Evolutionary conservation across 164 flowering plant genomes (phyloP).

Genomic region (Litsea cubeba): DNA sequence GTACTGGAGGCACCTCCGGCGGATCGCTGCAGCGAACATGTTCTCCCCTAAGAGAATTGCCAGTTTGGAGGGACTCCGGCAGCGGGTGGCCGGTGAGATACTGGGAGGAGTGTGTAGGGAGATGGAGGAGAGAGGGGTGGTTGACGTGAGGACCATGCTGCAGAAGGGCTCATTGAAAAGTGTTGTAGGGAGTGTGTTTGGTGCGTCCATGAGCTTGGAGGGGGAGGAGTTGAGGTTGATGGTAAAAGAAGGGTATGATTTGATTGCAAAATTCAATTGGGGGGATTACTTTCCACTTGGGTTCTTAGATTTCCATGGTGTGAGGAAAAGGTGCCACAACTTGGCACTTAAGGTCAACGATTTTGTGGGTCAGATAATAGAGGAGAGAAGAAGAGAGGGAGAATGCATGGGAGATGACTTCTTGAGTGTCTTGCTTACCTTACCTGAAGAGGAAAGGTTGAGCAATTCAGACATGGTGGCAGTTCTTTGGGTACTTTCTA

Average conservation of each 20-base stretch:
- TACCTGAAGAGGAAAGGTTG: slow-evolving; percentile 57
- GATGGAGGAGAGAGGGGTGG: slow-evolving; percentile 45
- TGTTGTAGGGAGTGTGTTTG: slow-evolving; percentile 72
- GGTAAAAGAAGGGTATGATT: slow-evolving; percentile 81
- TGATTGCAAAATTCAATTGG: slow-evolving; percentile 58
- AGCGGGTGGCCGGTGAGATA: slow-evolving; percentile 31
- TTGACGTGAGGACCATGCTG: slow-evolving; percentile 48
- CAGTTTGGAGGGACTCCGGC: slow-evolving; percentile 38
- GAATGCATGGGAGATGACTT: slow-evolving; percentile 41
- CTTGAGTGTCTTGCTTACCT: slow-evolving; percentile 50
- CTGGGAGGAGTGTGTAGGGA: slow-evolving; percentile 22
- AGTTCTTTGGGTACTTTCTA: slow-evolving; percentile 63
- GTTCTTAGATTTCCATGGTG: slow-evolving; percentile 65
- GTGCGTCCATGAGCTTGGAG: slow-evolving; percentile 15
- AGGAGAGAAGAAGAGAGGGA: slow-evolving; percentile 39
- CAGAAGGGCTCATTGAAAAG: slow-evolving; percentile 51
- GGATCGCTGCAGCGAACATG: slow-evolving; percentile 57
- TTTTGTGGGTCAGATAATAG: slow-evolving; percentile 43
- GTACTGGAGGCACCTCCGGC: slow-evolving; percentile 66
- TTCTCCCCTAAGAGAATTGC: slow-evolving; percentile 65
- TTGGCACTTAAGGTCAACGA: slow-evolving; percentile 41
- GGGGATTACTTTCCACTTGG: slow-evolving; percentile 63
- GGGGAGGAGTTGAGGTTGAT: slow-evolving; percentile 38
- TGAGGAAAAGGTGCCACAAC: slow-evolving; percentile 55
- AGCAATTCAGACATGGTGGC: slow-evolving; percentile 64